A percentile compares a stretch with the other conserved stretches of the same genome.
These are phyloP conservation scores for Garcia nutans DNA, from an alignment of 345 rosid genomes.

Conservation along the genomic window DNA sequence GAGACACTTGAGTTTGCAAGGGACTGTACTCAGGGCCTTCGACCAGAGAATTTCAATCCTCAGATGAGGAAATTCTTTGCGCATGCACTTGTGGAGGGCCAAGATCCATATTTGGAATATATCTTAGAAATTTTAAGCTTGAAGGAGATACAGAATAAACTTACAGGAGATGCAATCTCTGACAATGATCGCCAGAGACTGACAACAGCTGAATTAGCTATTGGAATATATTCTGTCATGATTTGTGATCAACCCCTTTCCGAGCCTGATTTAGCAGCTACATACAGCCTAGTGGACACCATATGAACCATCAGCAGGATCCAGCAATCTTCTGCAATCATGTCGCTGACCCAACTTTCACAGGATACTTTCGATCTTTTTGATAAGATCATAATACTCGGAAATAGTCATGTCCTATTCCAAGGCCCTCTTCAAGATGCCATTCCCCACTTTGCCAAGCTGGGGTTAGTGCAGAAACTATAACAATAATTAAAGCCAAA, in stretches of 20 bases:
- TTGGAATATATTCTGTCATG: constrained; percentile 34
- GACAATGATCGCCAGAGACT: constrained; percentile 34
- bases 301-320: constrained; percentile 37
- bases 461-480: constrained; percentile 22
- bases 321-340: constrained; percentile 35
- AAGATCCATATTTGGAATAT: constrained; percentile 38
- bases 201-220: constrained; percentile 36
- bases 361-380: constrained; percentile 32
- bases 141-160: constrained; percentile 30
- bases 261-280: constrained; percentile 29
- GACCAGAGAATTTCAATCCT: constrained; percentile 38
- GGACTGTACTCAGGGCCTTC: constrained; percentile 39
- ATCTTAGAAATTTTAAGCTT: constrained; percentile 31
- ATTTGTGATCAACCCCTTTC: constrained; percentile 36
- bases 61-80: constrained; percentile 43
- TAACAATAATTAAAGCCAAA: neutral
- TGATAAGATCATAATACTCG: constrained; percentile 30
- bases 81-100: constrained; percentile 41
- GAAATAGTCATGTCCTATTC: constrained; percentile 26
- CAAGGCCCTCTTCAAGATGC: constrained; percentile 40
- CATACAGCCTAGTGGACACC: constrained; percentile 32
- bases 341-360: constrained; percentile 28
- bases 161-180: constrained; percentile 31
- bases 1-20: constrained; percentile 43
- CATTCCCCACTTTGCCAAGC: constrained; percentile 30